Evolutionary conservation across 106 monocot genomes (phyloP).

Genomic region (Acorus gramineus): DNA sequence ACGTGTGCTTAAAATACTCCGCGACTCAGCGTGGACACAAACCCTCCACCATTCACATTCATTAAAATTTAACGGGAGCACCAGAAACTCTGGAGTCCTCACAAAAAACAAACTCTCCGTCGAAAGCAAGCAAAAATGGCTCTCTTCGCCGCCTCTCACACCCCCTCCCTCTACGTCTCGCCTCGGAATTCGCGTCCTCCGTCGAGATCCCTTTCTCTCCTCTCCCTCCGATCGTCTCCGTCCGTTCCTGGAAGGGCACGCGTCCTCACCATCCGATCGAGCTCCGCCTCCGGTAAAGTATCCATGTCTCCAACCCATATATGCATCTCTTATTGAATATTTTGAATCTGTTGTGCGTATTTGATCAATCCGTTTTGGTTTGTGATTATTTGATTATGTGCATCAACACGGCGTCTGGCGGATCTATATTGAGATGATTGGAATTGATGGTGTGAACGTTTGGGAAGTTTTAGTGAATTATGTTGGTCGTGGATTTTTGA

Average conservation of each 20-base stretch:
- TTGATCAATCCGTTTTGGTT: neutral
- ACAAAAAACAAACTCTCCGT: too few species aligned
- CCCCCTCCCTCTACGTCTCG: constrained; percentile 3
- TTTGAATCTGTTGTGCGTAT: neutral
- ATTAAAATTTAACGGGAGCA: too few species aligned
- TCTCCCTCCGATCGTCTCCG: constrained; percentile 1
- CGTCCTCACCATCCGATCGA: constrained; percentile 20
- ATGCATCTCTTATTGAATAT: neutral
- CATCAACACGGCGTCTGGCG: too few species aligned
- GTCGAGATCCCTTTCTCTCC: constrained; percentile 1
- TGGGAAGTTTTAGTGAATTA: too few species aligned
- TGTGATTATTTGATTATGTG: too few species aligned
- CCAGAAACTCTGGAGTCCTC: too few species aligned
- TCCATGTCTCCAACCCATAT: neutral
- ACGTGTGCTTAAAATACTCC: too few species aligned
- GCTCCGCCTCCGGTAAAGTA: constrained; percentile 28
- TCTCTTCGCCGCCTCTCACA: constrained; percentile 19
- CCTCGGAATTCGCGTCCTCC: constrained; percentile 1
- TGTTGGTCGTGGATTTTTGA: too few species aligned
- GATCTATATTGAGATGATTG: too few species aligned
- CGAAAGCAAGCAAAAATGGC: constrained; percentile 19
- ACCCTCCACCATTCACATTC: too few species aligned
- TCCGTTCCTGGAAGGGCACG: constrained; percentile 6
- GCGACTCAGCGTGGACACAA: too few species aligned
- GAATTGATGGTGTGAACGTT: too few species aligned